Conservation (phyloP, 257 asterid genomes). For the Jacaranda copaia region DNA sequence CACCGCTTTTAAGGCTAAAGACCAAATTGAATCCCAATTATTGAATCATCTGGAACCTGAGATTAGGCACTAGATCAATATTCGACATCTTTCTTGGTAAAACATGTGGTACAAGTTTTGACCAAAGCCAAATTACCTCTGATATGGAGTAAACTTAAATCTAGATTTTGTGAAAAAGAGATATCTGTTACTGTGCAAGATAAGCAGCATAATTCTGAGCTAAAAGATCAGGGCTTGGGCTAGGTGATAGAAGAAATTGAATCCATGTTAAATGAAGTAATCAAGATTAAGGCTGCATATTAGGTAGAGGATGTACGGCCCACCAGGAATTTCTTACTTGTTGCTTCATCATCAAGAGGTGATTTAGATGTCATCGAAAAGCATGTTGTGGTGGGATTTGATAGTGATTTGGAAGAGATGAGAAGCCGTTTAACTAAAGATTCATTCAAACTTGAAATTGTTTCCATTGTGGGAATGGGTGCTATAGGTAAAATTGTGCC, state of each 20-base stretch:
- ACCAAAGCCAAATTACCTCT: background rate
- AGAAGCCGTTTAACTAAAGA: background rate
- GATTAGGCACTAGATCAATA: too few species aligned
- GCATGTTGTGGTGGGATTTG: slow-evolving; percentile 34
- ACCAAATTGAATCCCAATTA: background rate
- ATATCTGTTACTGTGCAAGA: background rate
- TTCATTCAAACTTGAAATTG: background rate
- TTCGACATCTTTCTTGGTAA: background rate
- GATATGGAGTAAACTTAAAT: background rate
- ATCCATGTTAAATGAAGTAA: background rate
- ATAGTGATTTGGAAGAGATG: background rate
- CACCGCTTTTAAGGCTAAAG: background rate
- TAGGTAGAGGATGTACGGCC: background rate
- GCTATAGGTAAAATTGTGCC: slow-evolving; percentile 40
- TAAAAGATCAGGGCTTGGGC: too few species aligned
- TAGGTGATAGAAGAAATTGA: background rate
- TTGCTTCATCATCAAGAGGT: background rate
- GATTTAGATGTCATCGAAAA: background rate
- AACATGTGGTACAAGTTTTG: background rate
- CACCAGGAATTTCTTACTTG: background rate
- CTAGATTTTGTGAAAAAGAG: background rate
- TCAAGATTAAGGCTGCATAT: background rate
- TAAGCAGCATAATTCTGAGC: background rate
- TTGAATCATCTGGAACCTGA: too few species aligned
- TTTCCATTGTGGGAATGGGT: slow-evolving; percentile 40